Evolutionary conservation across 345 rosid species (phyloP).

Genomic region (Salix caprea): DNA sequence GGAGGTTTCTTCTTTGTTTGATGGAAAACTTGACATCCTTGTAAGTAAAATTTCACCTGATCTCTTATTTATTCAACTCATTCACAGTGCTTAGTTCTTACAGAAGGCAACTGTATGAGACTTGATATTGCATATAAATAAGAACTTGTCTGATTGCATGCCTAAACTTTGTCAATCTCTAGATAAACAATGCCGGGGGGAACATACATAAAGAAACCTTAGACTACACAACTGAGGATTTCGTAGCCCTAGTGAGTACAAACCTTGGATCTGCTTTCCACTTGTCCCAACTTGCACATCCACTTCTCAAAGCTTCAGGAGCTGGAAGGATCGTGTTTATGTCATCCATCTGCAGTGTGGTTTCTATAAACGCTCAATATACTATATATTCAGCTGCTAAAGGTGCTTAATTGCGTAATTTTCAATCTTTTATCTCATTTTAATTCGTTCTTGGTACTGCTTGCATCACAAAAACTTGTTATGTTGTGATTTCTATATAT

Average conservation of each 20-base stretch:
- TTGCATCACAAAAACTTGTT: too few species aligned
- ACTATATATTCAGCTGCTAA: not conserved
- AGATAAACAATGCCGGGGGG: slow-evolving; percentile 1
- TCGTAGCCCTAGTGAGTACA: not conserved
- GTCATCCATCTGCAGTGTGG: not conserved
- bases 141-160: not conserved
- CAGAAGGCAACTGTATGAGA: too few species aligned
- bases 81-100: not conserved
- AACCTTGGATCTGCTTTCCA: not conserved
- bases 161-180: not conserved
- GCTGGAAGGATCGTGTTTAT: not conserved
- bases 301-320: slow-evolving; percentile 1
- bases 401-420: not conserved
- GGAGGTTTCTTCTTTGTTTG: slow-evolving; percentile 1
- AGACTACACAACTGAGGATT: not conserved
- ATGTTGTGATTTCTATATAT: not conserved
- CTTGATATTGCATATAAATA: not conserved
- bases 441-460: not conserved
- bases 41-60: not conserved
- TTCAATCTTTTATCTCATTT: not conserved
- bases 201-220: not conserved
- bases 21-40: not conserved
- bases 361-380: not conserved
- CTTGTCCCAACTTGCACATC: not conserved
- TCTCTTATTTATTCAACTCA: not conserved